phyloP scores from a whole-genome alignment of 2,329 filamentous ascomycete genomes.

The Stemphylium vesicarium region DNA sequence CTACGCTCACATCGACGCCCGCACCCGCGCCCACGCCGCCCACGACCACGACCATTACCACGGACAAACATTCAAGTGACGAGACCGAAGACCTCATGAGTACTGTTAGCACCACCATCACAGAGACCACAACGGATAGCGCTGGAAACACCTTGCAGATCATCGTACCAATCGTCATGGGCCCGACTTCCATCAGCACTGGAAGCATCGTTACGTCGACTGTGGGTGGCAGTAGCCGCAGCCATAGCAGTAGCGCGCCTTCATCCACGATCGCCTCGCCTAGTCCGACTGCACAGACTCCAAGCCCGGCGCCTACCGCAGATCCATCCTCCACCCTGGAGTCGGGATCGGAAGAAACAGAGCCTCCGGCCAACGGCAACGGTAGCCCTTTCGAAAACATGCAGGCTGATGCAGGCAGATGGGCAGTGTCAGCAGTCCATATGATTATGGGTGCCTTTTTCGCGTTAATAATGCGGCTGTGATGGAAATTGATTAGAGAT shows the following conservation, averaged over 20 bases:
- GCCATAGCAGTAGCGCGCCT: neutral
- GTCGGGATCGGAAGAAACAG: constrained; percentile 14
- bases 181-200: constrained; percentile 27
- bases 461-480: no score
- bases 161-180: constrained; percentile 30
- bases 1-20: constrained; percentile 1
- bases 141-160: constrained; percentile 26
- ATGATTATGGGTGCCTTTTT: no score
- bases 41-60: constrained; percentile 1
- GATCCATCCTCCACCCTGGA: constrained; percentile 7
- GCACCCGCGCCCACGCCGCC: constrained; percentile 7
- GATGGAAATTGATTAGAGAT: no score
- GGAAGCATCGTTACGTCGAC: constrained; percentile 30
- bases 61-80: no score
- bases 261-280: no score
- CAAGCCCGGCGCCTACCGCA: neutral
- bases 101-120: no score
- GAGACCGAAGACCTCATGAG: no score
- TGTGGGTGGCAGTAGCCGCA: constrained; percentile 12
- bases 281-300: no score
- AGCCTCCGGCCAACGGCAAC: constrained; percentile 20
- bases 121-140: no score
- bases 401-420: constrained; percentile 23
- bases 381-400: constrained; percentile 39
- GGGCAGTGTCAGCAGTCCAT: no score